phyloP scores from a whole-genome alignment of 257 asterid genomes.

The Gardenia jasminoides region DNA sequence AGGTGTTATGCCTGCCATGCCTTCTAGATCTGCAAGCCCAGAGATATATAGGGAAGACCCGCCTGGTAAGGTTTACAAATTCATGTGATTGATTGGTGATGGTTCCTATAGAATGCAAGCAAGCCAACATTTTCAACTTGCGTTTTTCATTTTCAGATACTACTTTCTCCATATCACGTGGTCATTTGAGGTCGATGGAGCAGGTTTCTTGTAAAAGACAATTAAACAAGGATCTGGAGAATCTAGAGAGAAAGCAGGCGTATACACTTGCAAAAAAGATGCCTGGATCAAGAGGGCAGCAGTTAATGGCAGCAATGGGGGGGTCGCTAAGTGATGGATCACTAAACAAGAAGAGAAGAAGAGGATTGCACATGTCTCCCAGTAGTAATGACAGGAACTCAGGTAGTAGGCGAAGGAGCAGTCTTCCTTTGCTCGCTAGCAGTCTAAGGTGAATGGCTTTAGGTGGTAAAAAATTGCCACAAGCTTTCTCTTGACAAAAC shows the following conservation, averaged over 20 bases:
- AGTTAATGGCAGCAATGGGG: constrained; percentile 53
- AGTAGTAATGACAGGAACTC: constrained; percentile 23
- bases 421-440: constrained; percentile 33
- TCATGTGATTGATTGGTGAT: neutral
- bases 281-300: constrained; percentile 54
- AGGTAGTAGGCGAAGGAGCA: constrained; percentile 23
- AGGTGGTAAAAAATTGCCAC: constrained; percentile 7
- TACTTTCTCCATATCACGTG: constrained; percentile 37
- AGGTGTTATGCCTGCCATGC: constrained; percentile 24
- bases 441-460: constrained; percentile 18
- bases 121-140: neutral
- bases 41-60: constrained; percentile 71
- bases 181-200: constrained; percentile 32
- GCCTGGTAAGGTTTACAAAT: constrained; percentile 43
- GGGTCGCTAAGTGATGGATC: constrained; percentile 43
- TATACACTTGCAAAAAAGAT: constrained; percentile 42
- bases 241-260: constrained; percentile 55
- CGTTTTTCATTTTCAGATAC: constrained; percentile 35
- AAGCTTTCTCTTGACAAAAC: neutral
- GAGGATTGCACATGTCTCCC: constrained; percentile 31
- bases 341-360: constrained; percentile 46
- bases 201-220: constrained; percentile 59
- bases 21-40: constrained; percentile 66
- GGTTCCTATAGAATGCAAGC: neutral
- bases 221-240: constrained; percentile 56